phyloP scores from a whole-genome alignment of 176 grass and related monocot genomes.

The Carex myosuroides region DNA sequence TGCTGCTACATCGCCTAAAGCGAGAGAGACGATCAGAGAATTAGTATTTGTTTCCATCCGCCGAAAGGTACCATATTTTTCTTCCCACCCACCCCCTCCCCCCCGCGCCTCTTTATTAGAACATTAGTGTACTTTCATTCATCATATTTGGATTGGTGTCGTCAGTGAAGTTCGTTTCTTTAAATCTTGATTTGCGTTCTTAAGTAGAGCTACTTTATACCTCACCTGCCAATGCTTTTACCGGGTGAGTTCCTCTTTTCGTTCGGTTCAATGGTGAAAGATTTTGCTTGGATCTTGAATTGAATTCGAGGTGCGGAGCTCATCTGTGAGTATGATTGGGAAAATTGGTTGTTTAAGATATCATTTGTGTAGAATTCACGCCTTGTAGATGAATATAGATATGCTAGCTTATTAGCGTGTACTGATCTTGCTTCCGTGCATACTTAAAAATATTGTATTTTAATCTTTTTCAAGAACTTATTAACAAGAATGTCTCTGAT shows the following conservation, averaged over 20 bases:
- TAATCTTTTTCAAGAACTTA: neutral
- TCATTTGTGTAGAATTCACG: neutral
- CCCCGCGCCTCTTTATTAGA: neutral
- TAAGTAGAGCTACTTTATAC: neutral
- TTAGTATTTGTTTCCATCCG: constrained; percentile 6
- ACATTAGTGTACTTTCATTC: neutral
- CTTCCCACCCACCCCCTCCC: neutral
- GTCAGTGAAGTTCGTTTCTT: neutral
- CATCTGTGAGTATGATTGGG: neutral
- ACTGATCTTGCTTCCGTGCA: neutral
- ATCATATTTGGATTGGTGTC: neutral
- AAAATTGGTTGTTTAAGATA: neutral
- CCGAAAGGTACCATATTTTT: neutral
- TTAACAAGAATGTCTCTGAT: no score
- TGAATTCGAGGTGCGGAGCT: neutral
- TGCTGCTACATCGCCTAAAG: neutral
- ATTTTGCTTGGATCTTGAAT: neutral
- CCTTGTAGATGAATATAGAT: neutral
- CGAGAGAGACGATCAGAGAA: neutral
- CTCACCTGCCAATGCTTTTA: neutral
- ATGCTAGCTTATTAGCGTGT: neutral
- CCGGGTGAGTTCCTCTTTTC: neutral
- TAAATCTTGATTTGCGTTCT: neutral
- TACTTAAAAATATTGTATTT: neutral
- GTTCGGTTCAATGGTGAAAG: neutral